Percentiles rank a stretch among this genome's conserved stretches.
Conservation (phyloP, 2,329 filamentous ascomycete species). For the Blastomyces parvus region DNA sequence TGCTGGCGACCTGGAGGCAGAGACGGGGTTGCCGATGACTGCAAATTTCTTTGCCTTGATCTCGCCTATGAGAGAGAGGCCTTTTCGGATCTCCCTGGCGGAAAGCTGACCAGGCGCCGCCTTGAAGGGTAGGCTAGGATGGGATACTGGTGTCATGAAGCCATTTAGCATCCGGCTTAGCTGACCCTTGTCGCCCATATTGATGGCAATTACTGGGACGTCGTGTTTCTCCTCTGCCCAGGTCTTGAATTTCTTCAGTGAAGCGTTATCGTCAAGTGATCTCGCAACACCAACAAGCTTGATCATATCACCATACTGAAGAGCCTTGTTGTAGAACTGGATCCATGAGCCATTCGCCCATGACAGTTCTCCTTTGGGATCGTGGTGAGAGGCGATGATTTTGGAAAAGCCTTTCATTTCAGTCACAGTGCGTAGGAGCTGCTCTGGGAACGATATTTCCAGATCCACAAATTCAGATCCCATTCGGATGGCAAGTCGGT, state of each 20-base stretch:
- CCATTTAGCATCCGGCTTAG: conserved; percentile 81
- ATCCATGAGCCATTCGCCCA: conserved; percentile 95
- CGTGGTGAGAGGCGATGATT: conserved; percentile 93
- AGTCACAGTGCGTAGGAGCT: conserved; percentile 60
- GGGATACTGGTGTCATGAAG: conserved; percentile 91
- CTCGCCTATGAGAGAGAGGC: conserved; percentile 67
- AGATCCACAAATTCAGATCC: conserved; percentile 89
- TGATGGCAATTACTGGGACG: conserved; percentile 84
- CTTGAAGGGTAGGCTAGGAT: conserved; percentile 79
- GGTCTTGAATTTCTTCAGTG: conserved; percentile 69
- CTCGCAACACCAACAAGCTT: conserved; percentile 82
- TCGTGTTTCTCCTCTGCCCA: conserved; percentile 64
- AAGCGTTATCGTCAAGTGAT: conserved; percentile 73
- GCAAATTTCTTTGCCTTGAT: conserved; percentile 69
- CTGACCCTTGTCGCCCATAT: conserved; percentile 85
- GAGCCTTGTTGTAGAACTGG: conserved; percentile 74
- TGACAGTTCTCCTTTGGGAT: conserved; percentile 65
- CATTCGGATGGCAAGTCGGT: conserved; percentile 66
- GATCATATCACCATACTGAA: conserved; percentile 85
- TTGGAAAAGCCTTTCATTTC: conserved; percentile 62
- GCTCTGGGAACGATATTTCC: conserved; percentile 74
- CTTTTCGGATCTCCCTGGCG: conserved; percentile 74
- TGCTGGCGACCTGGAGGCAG: conserved; percentile 71
- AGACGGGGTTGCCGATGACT: conserved; percentile 78
- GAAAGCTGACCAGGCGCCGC: conserved; percentile 91